These are phyloP conservation scores for Anthracocystis setariae DNA, from an alignment of 1,284 basidiomycete genomes.

Conservation along the genomic window DNA sequence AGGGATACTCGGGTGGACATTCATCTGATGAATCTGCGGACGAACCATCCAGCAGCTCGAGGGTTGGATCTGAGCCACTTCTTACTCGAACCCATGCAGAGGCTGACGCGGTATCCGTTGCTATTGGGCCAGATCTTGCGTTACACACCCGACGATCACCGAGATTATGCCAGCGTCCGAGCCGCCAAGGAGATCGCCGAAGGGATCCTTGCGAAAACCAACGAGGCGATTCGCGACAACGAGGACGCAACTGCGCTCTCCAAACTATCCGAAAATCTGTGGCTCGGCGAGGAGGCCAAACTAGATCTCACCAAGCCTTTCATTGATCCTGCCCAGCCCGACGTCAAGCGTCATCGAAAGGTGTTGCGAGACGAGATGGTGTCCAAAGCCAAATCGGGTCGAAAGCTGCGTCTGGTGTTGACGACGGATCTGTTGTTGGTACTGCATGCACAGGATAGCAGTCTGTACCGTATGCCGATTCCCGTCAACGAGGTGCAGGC, in stretches of 20 bases:
- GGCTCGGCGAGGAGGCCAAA: constrained; percentile 71
- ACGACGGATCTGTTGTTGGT: constrained; percentile 67
- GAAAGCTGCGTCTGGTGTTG: constrained; percentile 74
- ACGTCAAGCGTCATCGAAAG: constrained; percentile 69
- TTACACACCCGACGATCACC: constrained; percentile 88
- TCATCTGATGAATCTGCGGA: constrained; percentile 79
- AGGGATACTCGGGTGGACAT: constrained; percentile 75
- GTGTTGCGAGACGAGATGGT: constrained; percentile 83
- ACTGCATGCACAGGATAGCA: constrained; percentile 36
- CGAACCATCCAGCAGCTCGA: constrained; percentile 78
- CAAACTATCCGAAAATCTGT: constrained; percentile 79
- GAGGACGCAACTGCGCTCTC: constrained; percentile 80
- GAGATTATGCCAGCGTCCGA: constrained; percentile 76
- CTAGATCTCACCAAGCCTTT: constrained; percentile 87
- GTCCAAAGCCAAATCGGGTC: constrained; percentile 82
- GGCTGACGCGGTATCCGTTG: constrained; percentile 92
- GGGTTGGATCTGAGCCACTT: constrained; percentile 90
- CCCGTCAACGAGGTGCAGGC: constrained; percentile 51
- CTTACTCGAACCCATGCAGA: constrained; percentile 91
- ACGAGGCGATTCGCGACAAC: constrained; percentile 87
- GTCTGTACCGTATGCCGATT: constrained; percentile 56
- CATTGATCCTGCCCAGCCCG: constrained; percentile 75
- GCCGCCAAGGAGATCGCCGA: constrained; percentile 77
- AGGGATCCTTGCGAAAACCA: constrained; percentile 80
- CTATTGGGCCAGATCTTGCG: constrained; percentile 91